Conservation (phyloP, 1,139 yeast species). For the Hansenula sp. region DNA sequence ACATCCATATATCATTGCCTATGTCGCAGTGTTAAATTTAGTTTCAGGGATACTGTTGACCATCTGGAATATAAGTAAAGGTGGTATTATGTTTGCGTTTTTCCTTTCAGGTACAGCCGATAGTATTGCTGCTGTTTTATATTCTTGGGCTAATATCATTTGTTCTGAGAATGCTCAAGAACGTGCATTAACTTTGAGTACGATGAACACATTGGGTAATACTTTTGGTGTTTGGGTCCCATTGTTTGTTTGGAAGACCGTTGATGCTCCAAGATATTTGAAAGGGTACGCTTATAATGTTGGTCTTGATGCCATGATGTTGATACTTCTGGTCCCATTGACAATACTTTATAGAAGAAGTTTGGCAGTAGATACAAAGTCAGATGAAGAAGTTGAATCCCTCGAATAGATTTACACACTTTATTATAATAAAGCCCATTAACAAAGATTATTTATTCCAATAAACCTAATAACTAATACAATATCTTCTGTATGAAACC, state of each 20-base stretch:
- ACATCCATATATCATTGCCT: conserved; percentile 44
- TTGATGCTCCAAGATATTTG: conserved; percentile 47
- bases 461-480: no score
- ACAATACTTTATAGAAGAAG: conserved; percentile 4
- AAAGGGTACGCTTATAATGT: conserved; percentile 43
- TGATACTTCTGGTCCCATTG: conserved; percentile 6
- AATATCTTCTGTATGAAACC: no score
- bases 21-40: conserved; percentile 7
- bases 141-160: conserved; percentile 33
- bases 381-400: background rate
- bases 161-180: conserved; percentile 32
- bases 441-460: no score
- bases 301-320: conserved; percentile 25
- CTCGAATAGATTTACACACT: no score
- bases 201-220: conserved; percentile 40
- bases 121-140: conserved; percentile 32
- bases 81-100: conserved; percentile 32
- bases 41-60: conserved; percentile 5
- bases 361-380: background rate
- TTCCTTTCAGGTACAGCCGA: conserved; percentile 31
- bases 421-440: no score
- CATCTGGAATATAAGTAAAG: conserved; percentile 20
- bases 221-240: conserved; percentile 46
- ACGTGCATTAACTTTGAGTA: conserved; percentile 32
- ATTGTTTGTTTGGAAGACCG: conserved; percentile 51